Conservation (phyloP, 441 rosid species). For the Eutrema salsugineum region DNA sequence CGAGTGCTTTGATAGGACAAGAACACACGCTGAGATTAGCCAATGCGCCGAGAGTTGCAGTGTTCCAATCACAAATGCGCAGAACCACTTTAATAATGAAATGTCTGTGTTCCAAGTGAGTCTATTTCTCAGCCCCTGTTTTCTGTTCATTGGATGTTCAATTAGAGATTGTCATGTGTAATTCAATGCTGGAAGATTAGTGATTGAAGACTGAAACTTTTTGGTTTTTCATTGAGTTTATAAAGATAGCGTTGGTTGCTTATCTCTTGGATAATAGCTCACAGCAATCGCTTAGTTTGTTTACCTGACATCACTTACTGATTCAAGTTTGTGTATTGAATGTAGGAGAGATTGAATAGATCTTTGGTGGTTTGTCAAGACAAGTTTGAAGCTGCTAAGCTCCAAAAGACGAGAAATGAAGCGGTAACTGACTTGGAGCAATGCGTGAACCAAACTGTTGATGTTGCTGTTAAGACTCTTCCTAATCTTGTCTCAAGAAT, state of each 20-base stretch:
- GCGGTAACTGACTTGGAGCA: constrained; percentile 55
- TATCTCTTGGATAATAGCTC: not conserved
- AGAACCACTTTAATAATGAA: constrained; percentile 65
- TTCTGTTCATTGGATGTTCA: not conserved
- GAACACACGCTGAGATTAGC: constrained; percentile 64
- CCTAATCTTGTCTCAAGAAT: constrained; percentile 61
- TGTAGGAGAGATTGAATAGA: constrained; percentile 81
- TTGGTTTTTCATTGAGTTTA: not conserved
- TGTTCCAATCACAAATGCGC: constrained; percentile 67
- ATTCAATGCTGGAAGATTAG: not conserved
- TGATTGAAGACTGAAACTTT: not conserved
- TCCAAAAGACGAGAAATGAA: constrained; percentile 43
- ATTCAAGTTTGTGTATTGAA: not conserved
- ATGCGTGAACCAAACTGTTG: constrained; percentile 69
- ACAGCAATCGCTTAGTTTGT: not conserved
- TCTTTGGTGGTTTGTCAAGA: constrained; percentile 89
- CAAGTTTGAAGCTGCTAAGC: constrained; percentile 70
- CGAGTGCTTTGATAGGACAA: constrained; percentile 83
- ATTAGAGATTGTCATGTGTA: not conserved
- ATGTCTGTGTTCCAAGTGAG: constrained; percentile 77
- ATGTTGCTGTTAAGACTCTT: constrained; percentile 50
- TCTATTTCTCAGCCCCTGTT: constrained; percentile 3
- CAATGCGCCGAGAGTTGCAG: constrained; percentile 75
- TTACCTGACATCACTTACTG: not conserved
- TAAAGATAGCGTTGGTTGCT: not conserved